Evolutionary conservation across 1,284 basidiomycete genomes (phyloP).

Genomic region (Marasmius oreades): DNA sequence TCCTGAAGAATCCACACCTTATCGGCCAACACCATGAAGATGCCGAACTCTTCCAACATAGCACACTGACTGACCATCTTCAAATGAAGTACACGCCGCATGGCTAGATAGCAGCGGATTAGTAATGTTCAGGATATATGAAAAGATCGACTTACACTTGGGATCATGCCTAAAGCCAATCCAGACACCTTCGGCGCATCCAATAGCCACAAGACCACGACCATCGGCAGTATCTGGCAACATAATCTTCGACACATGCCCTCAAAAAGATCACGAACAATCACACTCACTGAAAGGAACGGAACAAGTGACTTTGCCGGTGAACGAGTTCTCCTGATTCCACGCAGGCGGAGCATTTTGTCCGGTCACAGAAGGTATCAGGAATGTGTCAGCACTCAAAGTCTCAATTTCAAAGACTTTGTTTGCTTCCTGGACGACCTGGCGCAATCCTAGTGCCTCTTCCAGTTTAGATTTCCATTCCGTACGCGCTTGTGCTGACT

Average conservation of each 20-base stretch:
- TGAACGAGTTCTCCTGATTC: slow-evolving; percentile 71
- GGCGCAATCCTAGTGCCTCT: slow-evolving; percentile 81
- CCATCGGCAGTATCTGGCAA: slow-evolving; percentile 74
- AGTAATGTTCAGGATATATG: background rate
- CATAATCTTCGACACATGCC: background rate
- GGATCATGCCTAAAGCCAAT: slow-evolving; percentile 91
- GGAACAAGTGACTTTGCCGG: slow-evolving; percentile 89
- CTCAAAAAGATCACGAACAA: background rate
- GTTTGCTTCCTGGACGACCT: slow-evolving; percentile 86
- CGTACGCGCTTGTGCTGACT: slow-evolving; percentile 64
- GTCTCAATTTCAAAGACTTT: slow-evolving; percentile 90
- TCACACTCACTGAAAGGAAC: slow-evolving; percentile 79
- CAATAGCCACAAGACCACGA: slow-evolving; percentile 84
- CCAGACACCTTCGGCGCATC: slow-evolving; percentile 95
- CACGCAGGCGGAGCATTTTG: slow-evolving; percentile 49
- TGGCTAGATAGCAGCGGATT: slow-evolving; percentile 41
- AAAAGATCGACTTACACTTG: slow-evolving; percentile 50
- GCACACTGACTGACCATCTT: slow-evolving; percentile 92
- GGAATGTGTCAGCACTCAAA: slow-evolving; percentile 82
- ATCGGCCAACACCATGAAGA: slow-evolving; percentile 93
- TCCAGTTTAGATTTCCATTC: slow-evolving; percentile 91
- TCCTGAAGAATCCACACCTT: slow-evolving; percentile 50
- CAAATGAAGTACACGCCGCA: slow-evolving; percentile 87
- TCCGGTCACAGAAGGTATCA: slow-evolving; percentile 57
- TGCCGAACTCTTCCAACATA: slow-evolving; percentile 92